Evolutionary conservation across 1,284 basidiomycete genomes (phyloP).

Genomic region (Mycosarcoma maydis): DNA sequence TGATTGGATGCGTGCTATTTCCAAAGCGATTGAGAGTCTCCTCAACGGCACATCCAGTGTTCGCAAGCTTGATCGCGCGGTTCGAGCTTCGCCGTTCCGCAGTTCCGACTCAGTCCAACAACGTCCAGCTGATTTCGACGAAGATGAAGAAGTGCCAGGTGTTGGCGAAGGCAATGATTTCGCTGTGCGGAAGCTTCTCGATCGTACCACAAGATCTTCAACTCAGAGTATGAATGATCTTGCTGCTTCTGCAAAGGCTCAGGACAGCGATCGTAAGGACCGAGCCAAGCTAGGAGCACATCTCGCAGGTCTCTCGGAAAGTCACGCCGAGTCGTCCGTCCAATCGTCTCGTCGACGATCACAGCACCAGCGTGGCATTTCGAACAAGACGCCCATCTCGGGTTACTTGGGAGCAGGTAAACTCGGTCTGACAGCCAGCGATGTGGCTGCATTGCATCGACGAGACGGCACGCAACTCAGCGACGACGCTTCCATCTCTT

Average conservation of each 20-base stretch:
- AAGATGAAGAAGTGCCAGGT: conserved; percentile 16
- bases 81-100: conserved; percentile 30
- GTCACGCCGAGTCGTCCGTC: conserved; percentile 16
- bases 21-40: conserved; percentile 70
- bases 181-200: conserved; percentile 31
- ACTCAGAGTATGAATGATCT: conserved; percentile 60
- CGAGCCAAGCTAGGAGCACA: conserved; percentile 18
- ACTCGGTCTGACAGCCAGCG: conserved; percentile 17
- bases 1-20: conserved; percentile 71
- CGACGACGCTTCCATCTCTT: conserved; percentile 18
- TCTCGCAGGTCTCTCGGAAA: conserved; percentile 38
- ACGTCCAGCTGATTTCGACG: conserved; percentile 12
- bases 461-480: conserved; percentile 10
- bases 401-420: conserved; percentile 44
- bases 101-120: conserved; percentile 13
- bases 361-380: conserved; percentile 53
- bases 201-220: conserved; percentile 21
- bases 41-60: conserved; percentile 68
- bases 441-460: conserved; percentile 14
- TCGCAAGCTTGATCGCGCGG: conserved; percentile 55
- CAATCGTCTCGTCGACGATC: conserved; percentile 20
- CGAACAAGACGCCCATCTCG: conserved; percentile 62
- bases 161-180: conserved; percentile 34
- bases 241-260: conserved; percentile 20
- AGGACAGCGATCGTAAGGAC: conserved; percentile 13